Evolutionary conservation across 768 basidiomycete genomes (phyloP), one percentile per base, ranked within the genome.

Genomic region (Collybia sp.): DNA sequence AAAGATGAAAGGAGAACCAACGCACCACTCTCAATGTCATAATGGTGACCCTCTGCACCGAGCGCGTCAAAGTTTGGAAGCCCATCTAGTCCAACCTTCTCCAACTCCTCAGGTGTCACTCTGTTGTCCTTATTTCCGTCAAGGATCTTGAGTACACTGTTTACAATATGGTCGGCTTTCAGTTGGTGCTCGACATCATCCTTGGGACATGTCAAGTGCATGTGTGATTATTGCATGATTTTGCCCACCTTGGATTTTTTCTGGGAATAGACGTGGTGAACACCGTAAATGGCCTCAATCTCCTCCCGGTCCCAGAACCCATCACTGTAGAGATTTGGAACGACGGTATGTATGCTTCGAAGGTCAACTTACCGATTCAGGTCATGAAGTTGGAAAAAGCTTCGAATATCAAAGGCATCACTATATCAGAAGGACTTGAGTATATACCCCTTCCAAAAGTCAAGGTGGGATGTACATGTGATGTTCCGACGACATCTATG

Each of bases 361-460:
- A 6, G 30, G 30, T 18, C n/a, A 19, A 58, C 76, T 52, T 50
- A 85, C 86, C 82, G 70, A 66, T 98, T 83, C 47, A 99, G 72
- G 67, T 99, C 95, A 66, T 99, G 95, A 11, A 99, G 71, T 50
- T 88, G 83, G 77, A 96, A 95, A 80, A 99, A 99, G 62, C 91
- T 89, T 55, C 82, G 73, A 36, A 80, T 67, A 58, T 87, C 93
- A 54, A 90, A 95, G 34, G 81, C 79, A 60, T 92, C 88, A 47
- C 91, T 93, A 57, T 15, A 10, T 37, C 12, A 20, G 43, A n/a
- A 25, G 41, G 41, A 31, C 43, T 16, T 25, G 59, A 32, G 48
- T 50, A 35, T 12, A 20, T 42, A 17, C 38, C 13, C 41, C 1
- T 5, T n/a, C 15, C 30, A 20, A 40, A 49, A 39, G 6, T 30